Evolutionary conservation across 768 basidiomycete species (phyloP).

Genomic region (Hericium rajendrae): DNA sequence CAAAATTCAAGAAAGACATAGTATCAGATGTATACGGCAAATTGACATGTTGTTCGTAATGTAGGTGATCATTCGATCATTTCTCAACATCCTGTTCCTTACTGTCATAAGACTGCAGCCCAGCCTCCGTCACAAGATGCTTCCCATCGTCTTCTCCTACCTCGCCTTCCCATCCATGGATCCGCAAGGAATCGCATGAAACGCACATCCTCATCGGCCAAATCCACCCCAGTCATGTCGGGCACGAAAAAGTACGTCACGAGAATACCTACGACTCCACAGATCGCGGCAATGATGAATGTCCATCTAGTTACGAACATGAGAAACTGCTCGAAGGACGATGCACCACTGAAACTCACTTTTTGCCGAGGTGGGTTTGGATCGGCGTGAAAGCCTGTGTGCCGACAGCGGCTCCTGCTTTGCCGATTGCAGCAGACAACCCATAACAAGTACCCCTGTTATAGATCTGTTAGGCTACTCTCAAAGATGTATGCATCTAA

Average conservation of each 20-base stretch:
- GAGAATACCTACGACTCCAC: constrained; percentile 50
- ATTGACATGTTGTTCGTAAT: no score
- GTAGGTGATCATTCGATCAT: background rate
- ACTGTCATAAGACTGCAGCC: background rate
- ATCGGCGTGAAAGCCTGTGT: constrained; percentile 66
- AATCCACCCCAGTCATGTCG: constrained; percentile 57
- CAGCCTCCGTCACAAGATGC: constrained; percentile 1
- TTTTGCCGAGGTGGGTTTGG: constrained; percentile 55
- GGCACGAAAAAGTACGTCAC: constrained; percentile 63
- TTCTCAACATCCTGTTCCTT: background rate
- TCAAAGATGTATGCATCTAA: background rate
- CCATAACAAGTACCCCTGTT: constrained; percentile 60
- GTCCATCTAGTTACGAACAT: constrained; percentile 36
- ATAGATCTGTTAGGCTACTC: background rate
- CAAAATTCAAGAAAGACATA: no score
- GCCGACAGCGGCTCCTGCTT: constrained; percentile 64
- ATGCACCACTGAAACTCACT: constrained; percentile 24
- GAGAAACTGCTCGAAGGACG: background rate
- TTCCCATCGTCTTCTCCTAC: constrained; percentile 46
- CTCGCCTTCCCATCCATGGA: constrained; percentile 57
- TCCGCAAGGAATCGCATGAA: constrained; percentile 51
- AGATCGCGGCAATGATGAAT: constrained; percentile 62
- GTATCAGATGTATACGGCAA: no score
- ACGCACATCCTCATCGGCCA: constrained; percentile 53
- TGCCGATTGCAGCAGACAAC: constrained; percentile 57